These are phyloP conservation scores for Spinellus fusiger DNA, from an alignment of 192 early-diverging fungal species.

Conservation along the genomic window DNA sequence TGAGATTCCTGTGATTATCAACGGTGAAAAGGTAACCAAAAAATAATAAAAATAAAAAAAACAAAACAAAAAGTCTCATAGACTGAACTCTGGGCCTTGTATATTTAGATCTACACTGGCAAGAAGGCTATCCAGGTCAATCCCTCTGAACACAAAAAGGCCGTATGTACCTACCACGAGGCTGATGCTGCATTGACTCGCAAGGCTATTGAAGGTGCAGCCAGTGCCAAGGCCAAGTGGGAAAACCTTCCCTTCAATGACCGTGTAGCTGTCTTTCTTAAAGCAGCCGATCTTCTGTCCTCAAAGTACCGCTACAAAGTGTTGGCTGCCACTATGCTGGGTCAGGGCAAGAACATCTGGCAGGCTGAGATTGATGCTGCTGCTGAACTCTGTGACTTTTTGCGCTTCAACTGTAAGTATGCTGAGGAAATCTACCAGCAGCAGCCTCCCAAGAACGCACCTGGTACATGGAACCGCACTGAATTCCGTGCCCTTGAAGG, in stretches of 20 bases:
- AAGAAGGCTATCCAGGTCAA: conserved; percentile 67
- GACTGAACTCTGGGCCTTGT: background rate
- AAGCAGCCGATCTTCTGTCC: conserved; percentile 90
- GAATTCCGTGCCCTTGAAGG: conserved; percentile 97
- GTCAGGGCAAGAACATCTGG: conserved; percentile 98
- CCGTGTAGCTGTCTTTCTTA: conserved; percentile 92
- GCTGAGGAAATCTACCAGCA: conserved; percentile 88
- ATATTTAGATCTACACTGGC: conserved; percentile 45
- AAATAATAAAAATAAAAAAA: background rate
- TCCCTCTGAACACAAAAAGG: conserved; percentile 77
- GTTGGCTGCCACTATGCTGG: conserved; percentile 95
- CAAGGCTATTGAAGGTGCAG: conserved; percentile 80
- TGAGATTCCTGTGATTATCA: conserved; percentile 79
- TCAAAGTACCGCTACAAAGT: conserved; percentile 79
- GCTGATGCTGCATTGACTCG: conserved; percentile 54
- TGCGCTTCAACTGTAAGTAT: conserved; percentile 93
- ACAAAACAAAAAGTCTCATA: background rate
- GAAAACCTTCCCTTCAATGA: conserved; percentile 91
- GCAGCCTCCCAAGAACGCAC: conserved; percentile 86
- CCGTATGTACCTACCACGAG: conserved; percentile 80
- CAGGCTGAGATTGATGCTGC: conserved; percentile 99
- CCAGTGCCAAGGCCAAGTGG: conserved; percentile 82
- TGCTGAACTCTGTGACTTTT: conserved; percentile 90
- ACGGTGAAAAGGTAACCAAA: conserved; percentile 70
- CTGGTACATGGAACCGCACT: conserved; percentile 86